These are phyloP conservation scores for Tuber indicum DNA, from an alignment of 495 filamentous ascomycete genomes.

Conservation along the genomic window DNA sequence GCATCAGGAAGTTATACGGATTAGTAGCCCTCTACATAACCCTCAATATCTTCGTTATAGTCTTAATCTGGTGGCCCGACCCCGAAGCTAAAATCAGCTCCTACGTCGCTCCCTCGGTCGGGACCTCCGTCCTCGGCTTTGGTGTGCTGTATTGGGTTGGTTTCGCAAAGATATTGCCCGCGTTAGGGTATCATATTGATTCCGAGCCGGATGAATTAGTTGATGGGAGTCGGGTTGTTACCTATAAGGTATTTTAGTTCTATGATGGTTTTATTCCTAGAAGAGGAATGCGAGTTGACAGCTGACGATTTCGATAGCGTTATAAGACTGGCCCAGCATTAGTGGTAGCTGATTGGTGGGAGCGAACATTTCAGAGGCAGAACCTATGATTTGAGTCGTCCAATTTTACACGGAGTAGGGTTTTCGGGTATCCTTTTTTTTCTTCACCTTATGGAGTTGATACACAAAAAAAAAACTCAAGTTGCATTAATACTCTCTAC, in stretches of 20 bases:
- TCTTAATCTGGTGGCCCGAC: slow-evolving; percentile 35
- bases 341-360: slow-evolving; percentile 23
- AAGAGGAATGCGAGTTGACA: not conserved
- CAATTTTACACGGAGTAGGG: not conserved
- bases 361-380: not conserved
- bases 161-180: slow-evolving; percentile 28
- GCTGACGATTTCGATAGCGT: slow-evolving; percentile 15
- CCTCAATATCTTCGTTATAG: slow-evolving; percentile 36
- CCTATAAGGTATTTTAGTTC: slow-evolving; percentile 25
- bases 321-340: slow-evolving; percentile 33
- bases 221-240: slow-evolving; percentile 35
- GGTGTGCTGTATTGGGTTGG: slow-evolving; percentile 35
- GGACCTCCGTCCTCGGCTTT: slow-evolving; percentile 33
- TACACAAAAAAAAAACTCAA: not conserved
- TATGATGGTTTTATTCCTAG: not conserved
- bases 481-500: not conserved
- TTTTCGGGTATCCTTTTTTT: not conserved
- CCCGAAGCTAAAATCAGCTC: slow-evolving; percentile 11
- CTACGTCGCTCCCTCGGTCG: slow-evolving; percentile 27
- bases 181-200: slow-evolving; percentile 33
- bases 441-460: not conserved
- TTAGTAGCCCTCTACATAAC: slow-evolving; percentile 32
- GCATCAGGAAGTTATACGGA: slow-evolving; percentile 12
- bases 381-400: not conserved
- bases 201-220: slow-evolving; percentile 27